phyloP scores from a whole-genome alignment of 441 rosid species.

The Heliophila coronopifolia region DNA sequence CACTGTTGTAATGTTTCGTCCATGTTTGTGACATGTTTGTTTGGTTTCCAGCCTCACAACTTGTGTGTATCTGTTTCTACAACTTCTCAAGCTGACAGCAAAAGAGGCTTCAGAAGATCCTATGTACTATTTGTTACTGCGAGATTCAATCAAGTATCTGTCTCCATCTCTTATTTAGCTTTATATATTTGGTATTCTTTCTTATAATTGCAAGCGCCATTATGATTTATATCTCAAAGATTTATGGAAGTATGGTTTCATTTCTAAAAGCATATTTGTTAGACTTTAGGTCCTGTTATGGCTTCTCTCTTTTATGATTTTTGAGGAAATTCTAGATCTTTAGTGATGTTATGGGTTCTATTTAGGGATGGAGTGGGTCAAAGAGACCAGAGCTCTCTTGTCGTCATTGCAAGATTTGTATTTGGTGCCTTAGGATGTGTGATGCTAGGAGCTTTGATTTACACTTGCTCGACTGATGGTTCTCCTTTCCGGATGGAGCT shows the following conservation, averaged over 20 bases:
- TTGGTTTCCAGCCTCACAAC: slow-evolving; percentile 44
- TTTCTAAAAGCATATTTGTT: too few relatives aligned
- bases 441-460: slow-evolving; percentile 69
- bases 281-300: too few relatives aligned
- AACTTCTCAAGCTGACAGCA: slow-evolving; percentile 59
- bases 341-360: slow-evolving; percentile 10
- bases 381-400: slow-evolving; percentile 39
- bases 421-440: slow-evolving; percentile 58
- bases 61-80: slow-evolving; percentile 56
- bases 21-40: too few relatives aligned
- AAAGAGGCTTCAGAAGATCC: slow-evolving; percentile 62
- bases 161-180: not conserved
- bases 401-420: slow-evolving; percentile 46
- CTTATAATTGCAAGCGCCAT: too few relatives aligned
- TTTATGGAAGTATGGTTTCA: not conserved
- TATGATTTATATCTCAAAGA: not conserved
- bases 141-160: slow-evolving; percentile 44
- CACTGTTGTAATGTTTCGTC: too few relatives aligned
- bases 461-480: slow-evolving; percentile 62
- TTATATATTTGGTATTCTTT: too few relatives aligned
- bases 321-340: not conserved
- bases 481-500: slow-evolving; percentile 83
- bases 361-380: slow-evolving; percentile 41
- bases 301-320: not conserved
- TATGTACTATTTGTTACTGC: slow-evolving; percentile 54